Conservation (phyloP, 169 alveolate species). For the Eimeria sp. region DNA sequence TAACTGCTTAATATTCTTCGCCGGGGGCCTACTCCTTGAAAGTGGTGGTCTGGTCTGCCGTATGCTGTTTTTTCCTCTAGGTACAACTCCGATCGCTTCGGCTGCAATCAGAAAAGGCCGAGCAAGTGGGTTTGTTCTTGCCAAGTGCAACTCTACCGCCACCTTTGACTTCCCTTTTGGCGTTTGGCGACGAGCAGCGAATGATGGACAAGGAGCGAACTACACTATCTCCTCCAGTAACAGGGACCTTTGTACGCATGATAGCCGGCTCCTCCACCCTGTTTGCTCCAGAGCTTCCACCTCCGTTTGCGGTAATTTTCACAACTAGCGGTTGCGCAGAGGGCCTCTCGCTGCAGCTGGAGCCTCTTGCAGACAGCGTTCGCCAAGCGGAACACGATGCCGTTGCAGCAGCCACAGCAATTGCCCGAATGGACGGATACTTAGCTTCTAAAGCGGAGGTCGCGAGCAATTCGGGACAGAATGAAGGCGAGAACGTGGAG, state of each 20-base stretch:
- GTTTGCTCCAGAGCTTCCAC: conserved; percentile 40
- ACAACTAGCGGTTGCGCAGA: conserved; percentile 39
- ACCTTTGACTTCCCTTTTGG: neutral
- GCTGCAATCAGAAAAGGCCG: conserved; percentile 19
- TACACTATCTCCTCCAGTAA: conserved; percentile 1
- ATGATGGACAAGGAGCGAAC: neutral
- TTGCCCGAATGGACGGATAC: neutral
- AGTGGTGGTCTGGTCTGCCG: neutral
- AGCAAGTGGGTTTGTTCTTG: conserved; percentile 58
- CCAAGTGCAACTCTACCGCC: neutral
- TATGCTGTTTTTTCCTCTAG: neutral
- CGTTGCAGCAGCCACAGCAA: conserved; percentile 45
- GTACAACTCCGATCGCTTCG: conserved; percentile 58
- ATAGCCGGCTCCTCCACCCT: conserved; percentile 53
- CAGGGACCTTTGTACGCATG: conserved; percentile 47
- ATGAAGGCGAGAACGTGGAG: neutral
- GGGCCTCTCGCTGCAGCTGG: conserved; percentile 61
- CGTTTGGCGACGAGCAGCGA: neutral
- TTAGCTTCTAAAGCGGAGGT: neutral
- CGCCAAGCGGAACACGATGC: conserved; percentile 55
- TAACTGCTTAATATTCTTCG: too few species aligned
- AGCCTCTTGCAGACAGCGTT: conserved; percentile 43
- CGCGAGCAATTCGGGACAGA: neutral
- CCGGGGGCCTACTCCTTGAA: too few species aligned
- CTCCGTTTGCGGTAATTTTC: conserved; percentile 53